phyloP scores from a whole-genome alignment of 441 rosid species.

The Arabidopsis lyrata region DNA sequence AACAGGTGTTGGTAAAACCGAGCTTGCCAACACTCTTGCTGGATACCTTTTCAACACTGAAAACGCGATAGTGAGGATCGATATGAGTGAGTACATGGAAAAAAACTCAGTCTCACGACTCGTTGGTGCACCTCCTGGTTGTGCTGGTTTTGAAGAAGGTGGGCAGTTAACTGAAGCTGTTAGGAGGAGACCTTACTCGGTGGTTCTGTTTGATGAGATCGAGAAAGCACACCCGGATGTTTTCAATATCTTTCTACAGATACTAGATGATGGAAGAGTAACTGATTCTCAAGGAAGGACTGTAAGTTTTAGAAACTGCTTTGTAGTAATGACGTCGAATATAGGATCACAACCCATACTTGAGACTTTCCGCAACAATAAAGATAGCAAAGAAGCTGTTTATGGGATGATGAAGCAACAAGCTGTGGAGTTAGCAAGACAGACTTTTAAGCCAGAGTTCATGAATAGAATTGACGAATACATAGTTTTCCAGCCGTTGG shows the following conservation, averaged over 20 bases:
- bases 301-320: conserved; percentile 65
- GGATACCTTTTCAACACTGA: conserved; percentile 43
- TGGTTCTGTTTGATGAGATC: conserved; percentile 37
- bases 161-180: conserved; percentile 37
- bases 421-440: conserved; percentile 81
- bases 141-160: conserved; percentile 32
- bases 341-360: conserved; percentile 33
- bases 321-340: conserved; percentile 36
- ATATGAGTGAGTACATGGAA: conserved; percentile 41
- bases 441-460: conserved; percentile 85
- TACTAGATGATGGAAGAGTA: conserved; percentile 36
- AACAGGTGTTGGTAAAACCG: conserved; percentile 42
- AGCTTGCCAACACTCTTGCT: conserved; percentile 37
- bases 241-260: conserved; percentile 35
- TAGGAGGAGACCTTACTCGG: conserved; percentile 34
- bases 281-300: conserved; percentile 49
- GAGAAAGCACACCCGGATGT: conserved; percentile 40
- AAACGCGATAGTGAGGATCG: conserved; percentile 32
- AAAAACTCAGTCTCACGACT: conserved; percentile 34
- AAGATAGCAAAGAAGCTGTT: conserved; percentile 68
- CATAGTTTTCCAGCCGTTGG: conserved; percentile 87
- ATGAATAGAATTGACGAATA: conserved; percentile 89
- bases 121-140: conserved; percentile 38
- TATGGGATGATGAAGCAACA: conserved; percentile 78
- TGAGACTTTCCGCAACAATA: conserved; percentile 63